Evolutionary conservation across 495 filamentous ascomycete species (phyloP), one percentile per base, ranked within the genome.

Genomic region (Hypoxylon rickii): DNA sequence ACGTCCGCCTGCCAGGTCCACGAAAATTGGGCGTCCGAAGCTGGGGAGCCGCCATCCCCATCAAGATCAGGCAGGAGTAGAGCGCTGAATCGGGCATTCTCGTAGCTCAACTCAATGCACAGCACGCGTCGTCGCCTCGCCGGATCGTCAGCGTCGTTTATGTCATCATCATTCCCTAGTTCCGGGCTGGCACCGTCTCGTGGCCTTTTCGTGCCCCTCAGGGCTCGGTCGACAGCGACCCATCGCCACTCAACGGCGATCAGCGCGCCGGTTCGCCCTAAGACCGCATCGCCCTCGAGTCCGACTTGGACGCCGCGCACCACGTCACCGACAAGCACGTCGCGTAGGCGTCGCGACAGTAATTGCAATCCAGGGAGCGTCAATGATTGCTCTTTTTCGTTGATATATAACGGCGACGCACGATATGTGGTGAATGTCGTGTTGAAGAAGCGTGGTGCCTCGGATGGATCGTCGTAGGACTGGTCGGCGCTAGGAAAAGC

Each of bases 381-480:
- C 5, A 76, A 47, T 2, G 48, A 21, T 7, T 71, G 59, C 1
- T 52, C 24, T 10, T 29, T 29, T 4, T 10, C 37, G 16, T 70
- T 75, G n/a, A 74, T 17, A 61, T 74, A 68, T 0, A 80, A 64
- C 0, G 76, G 75, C 0, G 76, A 79, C 6, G 72, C 68, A 33
- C 77, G 75, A 52, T 76, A 72, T 16, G 71, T 68, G 1, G 75
- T 75, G 48, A 80, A 79, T 19, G 73, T 79, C 0, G 75, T 78
- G 61, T 74, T 76, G 67, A 76, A 77, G 61, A 80, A 79, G 11
- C 65, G 66, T 18, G 66, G 53, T 12, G 46, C 33, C 21, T 61
- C 63, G 19, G 22, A n/a, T 29, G 24, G 4, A 8, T 48, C 49
- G 15, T 51, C 37, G 29, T 31, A 49, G 13, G 37, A 39, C 11